Base-by-base conservation (phyloP, 192 early-diverging fungal species). In the Gigaspora rosea region DNA sequence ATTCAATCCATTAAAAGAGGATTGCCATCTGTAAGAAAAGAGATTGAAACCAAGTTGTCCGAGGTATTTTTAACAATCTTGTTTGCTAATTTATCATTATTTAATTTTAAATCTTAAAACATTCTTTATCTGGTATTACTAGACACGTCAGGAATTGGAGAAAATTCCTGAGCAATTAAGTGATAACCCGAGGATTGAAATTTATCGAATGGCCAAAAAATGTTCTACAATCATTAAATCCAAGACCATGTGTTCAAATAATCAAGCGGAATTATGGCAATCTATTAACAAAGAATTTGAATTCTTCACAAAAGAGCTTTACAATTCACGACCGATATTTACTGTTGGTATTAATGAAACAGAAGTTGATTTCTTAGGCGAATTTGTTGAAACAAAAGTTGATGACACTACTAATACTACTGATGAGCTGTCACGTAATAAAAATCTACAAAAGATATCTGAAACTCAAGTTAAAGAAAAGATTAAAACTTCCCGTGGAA, bases 11-110 rank as follows among this genome's bases (percentile, higher is more conserved):
- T 72, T 3, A 52, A 57, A 4, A n/a, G 71, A 35, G 35, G 12
- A 2, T 33, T 72, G 1, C 71, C 71, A 36, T 27, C 27, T 4
- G 57, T 72, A n/a, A 72, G 48, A 57, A 72, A 57, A 72, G 71
- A 72, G 16, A 13, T 57, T 57, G 52, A 57, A 72, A 52, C 41
- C 3, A 33, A 72, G n/a, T 35, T 72, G 0, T 27, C 12, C 11
- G 27, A 58, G 1, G 71, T 57, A 46, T 12, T 27, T 65, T 15
- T 20, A 63, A 8, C 4, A 11, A 35, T 49, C 20, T 49, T 8
- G 2, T 12, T 32, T 49, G 22, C 10, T 20, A 13, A 12, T 50
- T 51, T 15, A 15, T 12, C 50, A 52, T 13, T 52, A 52, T 13
- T 52, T 9, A 52, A 52, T 5, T 13, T 51, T 15, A 9, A 13